Evolutionary conservation across 2,329 filamentous ascomycete species (phyloP).

Genomic region (Tolypocladium sp.): DNA sequence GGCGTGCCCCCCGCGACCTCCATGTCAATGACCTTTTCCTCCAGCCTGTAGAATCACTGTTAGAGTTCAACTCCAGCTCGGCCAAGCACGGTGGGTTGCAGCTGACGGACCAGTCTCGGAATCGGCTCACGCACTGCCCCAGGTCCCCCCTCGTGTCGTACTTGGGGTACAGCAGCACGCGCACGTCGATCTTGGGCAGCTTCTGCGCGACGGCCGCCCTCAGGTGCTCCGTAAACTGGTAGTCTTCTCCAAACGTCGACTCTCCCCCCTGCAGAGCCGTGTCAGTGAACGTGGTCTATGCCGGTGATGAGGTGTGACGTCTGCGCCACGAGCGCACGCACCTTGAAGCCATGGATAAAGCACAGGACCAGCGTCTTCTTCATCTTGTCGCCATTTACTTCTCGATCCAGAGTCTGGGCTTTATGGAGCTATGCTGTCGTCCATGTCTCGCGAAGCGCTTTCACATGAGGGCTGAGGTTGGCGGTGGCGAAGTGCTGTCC

Average conservation of each 20-base stretch:
- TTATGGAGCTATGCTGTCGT: not conserved
- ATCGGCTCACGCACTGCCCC: conserved; percentile 58
- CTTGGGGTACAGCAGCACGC: conserved; percentile 64
- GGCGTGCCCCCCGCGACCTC: conserved; percentile 75
- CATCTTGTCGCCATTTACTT: conserved; percentile 15
- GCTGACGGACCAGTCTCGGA: conserved; percentile 59
- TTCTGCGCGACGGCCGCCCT: conserved; percentile 52
- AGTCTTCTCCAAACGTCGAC: conserved; percentile 60
- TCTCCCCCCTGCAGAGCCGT: conserved; percentile 55
- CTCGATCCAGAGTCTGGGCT: not conserved
- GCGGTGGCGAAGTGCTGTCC: not conserved
- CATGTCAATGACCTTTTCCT: conserved; percentile 87
- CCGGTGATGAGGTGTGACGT: not conserved
- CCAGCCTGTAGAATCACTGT: conserved; percentile 47
- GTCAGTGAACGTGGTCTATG: not conserved
- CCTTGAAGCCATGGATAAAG: conserved; percentile 87
- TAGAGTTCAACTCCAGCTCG: not conserved
- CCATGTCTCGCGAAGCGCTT: not conserved
- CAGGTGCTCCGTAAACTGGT: conserved; percentile 64
- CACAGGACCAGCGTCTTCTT: conserved; percentile 74
- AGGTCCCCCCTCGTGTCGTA: conserved; percentile 78
- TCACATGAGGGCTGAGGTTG: not conserved
- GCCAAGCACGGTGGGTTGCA: not conserved
- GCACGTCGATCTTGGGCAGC: conserved; percentile 60
- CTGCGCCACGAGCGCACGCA: conserved; percentile 16